Evolutionary conservation across 2,329 filamentous ascomycete genomes (phyloP), one percentile per base, ranked within the genome.

Genomic region (Ophiostoma sp.): DNA sequence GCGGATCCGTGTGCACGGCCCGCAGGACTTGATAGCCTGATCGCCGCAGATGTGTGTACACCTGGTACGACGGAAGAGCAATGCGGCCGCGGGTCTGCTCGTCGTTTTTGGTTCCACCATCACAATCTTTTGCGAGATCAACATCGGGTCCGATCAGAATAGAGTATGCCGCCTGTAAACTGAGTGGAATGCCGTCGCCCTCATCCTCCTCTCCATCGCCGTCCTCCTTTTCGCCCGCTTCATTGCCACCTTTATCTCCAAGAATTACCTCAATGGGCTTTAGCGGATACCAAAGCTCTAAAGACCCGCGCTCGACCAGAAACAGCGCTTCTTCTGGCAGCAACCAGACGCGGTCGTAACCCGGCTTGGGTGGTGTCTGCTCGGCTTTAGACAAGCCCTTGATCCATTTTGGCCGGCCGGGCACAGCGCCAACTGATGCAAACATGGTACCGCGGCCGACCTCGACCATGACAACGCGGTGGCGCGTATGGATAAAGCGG

Each of bases 241-340:
- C n/a, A 10, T 6, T 20, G 20, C 15, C n/a, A 72, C 48, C 60
- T 4, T 70, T 31, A 71, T 71, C 1, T 74, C 71, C 74, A 1
- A 83, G 80, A 64, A 86, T 79, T 2, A 85, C 76, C 48, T 84
- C 83, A 60, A 89, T 79, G n/a, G 80, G 76, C 70, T 79, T 79
- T 64, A 81, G 79, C 1, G 92, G 92, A 92, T 92, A 97, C 83
- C 93, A 89, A 57, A 97, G 85, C 78, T 98, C 93, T 76, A 98
- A 76, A 66, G 87, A 93, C 0, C 94, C 95, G 75, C 95, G 84
- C 81, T 99, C 95, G 10, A 98, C 83, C 73, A 97, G 79, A 76
- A 93, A 97, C 69, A 99, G 83, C 6, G 93, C 92, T 79, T 99
- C 95, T 77, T 99, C 95, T 0, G 94, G 94, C 54, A 97, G 79